phyloP scores from a whole-genome alignment of 768 basidiomycete genomes.

The Mrakia gelida region DNA sequence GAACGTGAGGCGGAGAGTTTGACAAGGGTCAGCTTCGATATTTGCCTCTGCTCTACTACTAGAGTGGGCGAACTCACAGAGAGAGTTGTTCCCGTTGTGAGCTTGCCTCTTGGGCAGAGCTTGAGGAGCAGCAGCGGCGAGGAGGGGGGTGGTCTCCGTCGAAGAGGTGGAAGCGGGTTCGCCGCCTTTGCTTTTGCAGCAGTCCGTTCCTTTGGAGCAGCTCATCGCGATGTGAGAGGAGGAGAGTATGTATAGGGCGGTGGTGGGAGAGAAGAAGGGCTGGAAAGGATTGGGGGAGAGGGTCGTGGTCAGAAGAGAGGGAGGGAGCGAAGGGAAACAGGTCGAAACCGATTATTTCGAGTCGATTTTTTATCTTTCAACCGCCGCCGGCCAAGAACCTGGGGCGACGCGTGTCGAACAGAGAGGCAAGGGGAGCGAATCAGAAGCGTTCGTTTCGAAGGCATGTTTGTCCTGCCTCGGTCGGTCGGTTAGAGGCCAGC shows the following conservation, averaged over 20 bases:
- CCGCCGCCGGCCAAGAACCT: too few species aligned
- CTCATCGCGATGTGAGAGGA: too few species aligned
- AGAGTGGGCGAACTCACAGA: slow-evolving; percentile 1
- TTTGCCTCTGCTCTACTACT: not conserved
- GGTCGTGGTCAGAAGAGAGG: not conserved
- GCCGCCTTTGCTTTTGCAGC: not conserved
- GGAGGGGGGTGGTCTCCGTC: slow-evolving; percentile 14
- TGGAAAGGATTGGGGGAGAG: not conserved
- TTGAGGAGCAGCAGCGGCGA: slow-evolving; percentile 15
- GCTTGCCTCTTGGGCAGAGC: slow-evolving; percentile 1
- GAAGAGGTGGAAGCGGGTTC: not conserved
- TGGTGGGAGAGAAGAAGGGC: not conserved
- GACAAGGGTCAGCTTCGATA: not conserved
- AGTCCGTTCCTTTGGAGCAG: slow-evolving; percentile 11
- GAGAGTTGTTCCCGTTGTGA: slow-evolving; percentile 14
- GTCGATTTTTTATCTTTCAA: too few species aligned
- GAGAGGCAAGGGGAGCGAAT: too few species aligned
- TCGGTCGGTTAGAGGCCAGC: not conserved
- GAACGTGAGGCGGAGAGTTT: not conserved
- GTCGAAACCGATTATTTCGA: too few species aligned
- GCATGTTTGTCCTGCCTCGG: not conserved
- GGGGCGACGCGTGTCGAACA: too few species aligned
- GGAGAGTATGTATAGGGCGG: not conserved
- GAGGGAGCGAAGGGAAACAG: not conserved
- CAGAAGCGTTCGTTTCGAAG: too few species aligned